A percentile compares a stretch with the other conserved stretches of the same genome.
Conservation (phyloP, 176 grass and related monocot species). For the Eleusine coracana region DNA sequence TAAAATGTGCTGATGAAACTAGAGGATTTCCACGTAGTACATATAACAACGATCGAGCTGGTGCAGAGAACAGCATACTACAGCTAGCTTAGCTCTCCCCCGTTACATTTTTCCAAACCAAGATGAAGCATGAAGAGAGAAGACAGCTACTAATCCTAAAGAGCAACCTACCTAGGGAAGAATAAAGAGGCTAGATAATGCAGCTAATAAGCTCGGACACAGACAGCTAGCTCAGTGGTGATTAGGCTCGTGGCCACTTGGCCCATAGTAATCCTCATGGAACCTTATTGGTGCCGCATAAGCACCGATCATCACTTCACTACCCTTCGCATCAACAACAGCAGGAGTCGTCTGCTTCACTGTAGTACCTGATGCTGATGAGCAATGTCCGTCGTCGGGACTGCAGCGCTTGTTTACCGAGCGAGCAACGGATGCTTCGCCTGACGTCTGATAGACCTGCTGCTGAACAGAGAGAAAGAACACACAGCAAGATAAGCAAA, state of each 20-base stretch:
- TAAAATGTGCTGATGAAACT: constrained; percentile 25
- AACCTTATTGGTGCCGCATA: constrained; percentile 42
- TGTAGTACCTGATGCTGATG: constrained; percentile 47
- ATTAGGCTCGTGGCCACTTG: constrained; percentile 52
- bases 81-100: too few relatives aligned
- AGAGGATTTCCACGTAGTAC: constrained; percentile 9
- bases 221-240: constrained; percentile 44
- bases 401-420: constrained; percentile 32
- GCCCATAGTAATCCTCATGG: constrained; percentile 73
- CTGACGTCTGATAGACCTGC: constrained; percentile 2
- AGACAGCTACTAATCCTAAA: background rate
- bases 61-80: too few relatives aligned
- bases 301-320: constrained; percentile 36
- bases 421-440: background rate
- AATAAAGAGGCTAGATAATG: background rate
- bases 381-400: constrained; percentile 40
- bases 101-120: constrained; percentile 14
- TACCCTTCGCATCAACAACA: constrained; percentile 44
- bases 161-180: background rate
- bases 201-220: background rate
- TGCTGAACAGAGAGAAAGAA: background rate
- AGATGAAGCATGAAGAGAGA: background rate
- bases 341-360: constrained; percentile 35
- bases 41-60: background rate
- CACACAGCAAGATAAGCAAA: background rate